Evolutionary conservation across 306 rosid species (phyloP), one percentile per base, ranked within the genome.

Genomic region (Crotalaria pallida): DNA sequence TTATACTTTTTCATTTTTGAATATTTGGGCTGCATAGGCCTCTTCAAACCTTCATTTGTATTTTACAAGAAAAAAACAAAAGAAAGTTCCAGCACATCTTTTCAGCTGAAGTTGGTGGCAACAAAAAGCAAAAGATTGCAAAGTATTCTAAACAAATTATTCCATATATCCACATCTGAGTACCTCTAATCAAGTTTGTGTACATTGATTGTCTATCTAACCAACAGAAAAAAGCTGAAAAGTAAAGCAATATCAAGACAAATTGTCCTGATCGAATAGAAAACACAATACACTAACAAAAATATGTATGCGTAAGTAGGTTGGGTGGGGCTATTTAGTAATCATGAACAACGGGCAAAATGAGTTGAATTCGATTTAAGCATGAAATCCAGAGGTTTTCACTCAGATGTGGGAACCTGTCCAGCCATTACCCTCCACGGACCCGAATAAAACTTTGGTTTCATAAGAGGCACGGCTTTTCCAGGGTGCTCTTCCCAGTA

Each of bases 401-500:
- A 77, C 36, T 60, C 66, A 1, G 69, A 72, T 47, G 41, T 31
- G 19, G 78, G 80, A 17, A 67, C 88, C 21, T 86, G 84, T 43
- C 96, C 98, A 17, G 72, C 62, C 78, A 85, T 68, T 75, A 86
- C 64, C 78, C 69, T 88, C 97, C 96, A 88, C 29, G 96, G 96
- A 58, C 96, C 97, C 51, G 57, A 29, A 79, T 89, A 89, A 75
- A 89, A 92, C 77, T 56, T 83, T 44, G 98, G 98, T 71, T 55
- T 78, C 98, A 87, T 92, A 21, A 87, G 70, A 68, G 98, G 98
- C 64, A 92, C 92, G 21, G 48, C 79, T 72, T 79, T 83, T 36
- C 95, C 95, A 11, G 95, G 96, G 48, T 89, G 92, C 49, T 92
- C 95, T 81, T 89, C 96, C 98, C 98, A 92, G 75, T 89, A 92